Evolutionary conservation across 441 rosid genomes (phyloP).

Genomic region (Populus hybrid): DNA sequence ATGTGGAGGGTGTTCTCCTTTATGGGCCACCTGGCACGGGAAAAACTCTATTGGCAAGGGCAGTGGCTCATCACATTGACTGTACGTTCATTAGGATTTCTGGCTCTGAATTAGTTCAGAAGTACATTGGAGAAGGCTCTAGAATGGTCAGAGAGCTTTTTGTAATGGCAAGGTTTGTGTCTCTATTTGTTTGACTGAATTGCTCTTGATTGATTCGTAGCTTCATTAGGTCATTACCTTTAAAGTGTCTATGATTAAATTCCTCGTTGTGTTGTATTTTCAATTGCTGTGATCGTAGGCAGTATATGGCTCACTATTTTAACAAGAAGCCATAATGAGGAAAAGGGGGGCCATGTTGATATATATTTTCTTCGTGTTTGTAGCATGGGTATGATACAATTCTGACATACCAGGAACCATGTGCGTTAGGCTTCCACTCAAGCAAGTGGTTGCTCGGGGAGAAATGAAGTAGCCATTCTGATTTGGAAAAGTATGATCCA

Average conservation of each 20-base stretch:
- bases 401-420: no score
- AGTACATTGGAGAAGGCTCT: conserved; percentile 97
- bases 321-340: no score
- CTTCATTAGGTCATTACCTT: not conserved
- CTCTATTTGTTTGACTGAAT: not conserved
- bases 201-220: not conserved
- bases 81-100: conserved; percentile 98
- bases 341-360: no score
- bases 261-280: not conserved
- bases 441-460: no score
- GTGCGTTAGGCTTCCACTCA: no score
- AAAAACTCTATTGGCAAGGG: conserved; percentile 90
- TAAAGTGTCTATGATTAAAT: not conserved
- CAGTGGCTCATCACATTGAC: conserved; percentile 97
- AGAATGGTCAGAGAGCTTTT: conserved; percentile 98
- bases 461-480: no score
- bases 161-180: conserved; percentile 92
- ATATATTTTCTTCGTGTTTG: no score
- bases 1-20: conserved; percentile 75
- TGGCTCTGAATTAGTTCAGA: conserved; percentile 93
- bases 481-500: no score
- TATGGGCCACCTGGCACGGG: conserved; percentile 99
- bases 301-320: no score
- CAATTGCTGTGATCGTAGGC: no score
- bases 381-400: no score